Base-by-base conservation (phyloP, 768 basidiomycete species). In the Pleurotus cornucopiae region DNA sequence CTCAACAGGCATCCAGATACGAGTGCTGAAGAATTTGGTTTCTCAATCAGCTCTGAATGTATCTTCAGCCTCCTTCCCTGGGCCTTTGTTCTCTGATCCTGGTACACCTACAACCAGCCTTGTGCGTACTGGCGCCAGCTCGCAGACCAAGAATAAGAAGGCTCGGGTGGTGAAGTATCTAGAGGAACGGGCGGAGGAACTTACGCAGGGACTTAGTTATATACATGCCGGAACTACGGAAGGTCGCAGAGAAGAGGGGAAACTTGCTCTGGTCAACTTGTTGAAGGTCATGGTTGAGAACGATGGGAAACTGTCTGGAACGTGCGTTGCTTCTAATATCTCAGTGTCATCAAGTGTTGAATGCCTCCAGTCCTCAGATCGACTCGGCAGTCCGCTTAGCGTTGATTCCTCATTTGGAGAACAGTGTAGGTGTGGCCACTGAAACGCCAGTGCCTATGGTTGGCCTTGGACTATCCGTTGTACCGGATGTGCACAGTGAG, bases 291-390 rank as follows among this genome's bases (percentile, higher is more conserved):
- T 98, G 81, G 79, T 98, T 1, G 89, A 95, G 61, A 85, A 95
- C 60, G 94, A 98, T 60, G 96, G 97, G 0, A 83, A 83, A 53
- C 71, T 97, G 16, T 83, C 85, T 30, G 94, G 93, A 73, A 89
- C 84, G 95, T 98, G 69, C 66, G 30, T 34, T 34, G 30, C 11
- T 34, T 34, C 30, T 11, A 11, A 9, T 34, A 34, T 7, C 30
- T 7, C 9, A 11, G 88, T 75, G 13, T 14, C 6, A 18, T 34
- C 9, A n/a, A 39, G n/a, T 51, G 45, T 37, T 30, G 26, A 12
- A 16, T 48, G 39, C 13, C 60, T 53, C 54, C 51, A 30, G 53
- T 54, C 20, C 16, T 45, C 75, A 84, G 57, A 76, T 90, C 12
- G 94, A 97, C 60, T 71, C 76, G 2, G 86, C 89, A 12, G 83